A percentile compares a stretch with the other conserved stretches of the same genome.
These are phyloP conservation scores for Aspergillus uvarum DNA, from an alignment of 2,329 filamentous ascomycete species.

Conservation along the genomic window DNA sequence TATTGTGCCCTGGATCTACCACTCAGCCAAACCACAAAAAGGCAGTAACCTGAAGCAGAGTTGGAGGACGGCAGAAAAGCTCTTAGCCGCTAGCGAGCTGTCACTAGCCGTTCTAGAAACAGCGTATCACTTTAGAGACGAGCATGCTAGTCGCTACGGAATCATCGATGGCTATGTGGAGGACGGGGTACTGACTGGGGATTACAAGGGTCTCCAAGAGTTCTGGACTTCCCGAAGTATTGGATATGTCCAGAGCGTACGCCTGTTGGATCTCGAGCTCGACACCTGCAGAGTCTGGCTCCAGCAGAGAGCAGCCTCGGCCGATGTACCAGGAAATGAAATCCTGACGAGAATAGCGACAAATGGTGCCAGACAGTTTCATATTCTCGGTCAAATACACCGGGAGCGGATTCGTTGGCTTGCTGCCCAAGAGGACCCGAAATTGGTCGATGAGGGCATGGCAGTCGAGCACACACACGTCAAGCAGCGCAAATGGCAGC, in stretches of 20 bases:
- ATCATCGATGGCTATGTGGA: slow-evolving; percentile 66
- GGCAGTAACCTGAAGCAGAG: slow-evolving; percentile 58
- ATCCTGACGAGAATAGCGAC: slow-evolving; percentile 50
- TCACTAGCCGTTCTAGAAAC: slow-evolving; percentile 64
- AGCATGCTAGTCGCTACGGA: slow-evolving; percentile 70
- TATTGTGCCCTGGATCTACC: slow-evolving; percentile 75
- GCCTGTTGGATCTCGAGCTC: slow-evolving; percentile 43
- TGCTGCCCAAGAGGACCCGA: slow-evolving; percentile 51
- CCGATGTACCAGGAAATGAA: slow-evolving; percentile 34
- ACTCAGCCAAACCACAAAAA: slow-evolving; percentile 71
- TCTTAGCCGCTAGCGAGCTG: slow-evolving; percentile 72
- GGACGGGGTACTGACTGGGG: slow-evolving; percentile 61
- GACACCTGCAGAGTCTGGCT: slow-evolving; percentile 42
- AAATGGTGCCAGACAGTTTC: slow-evolving; percentile 56
- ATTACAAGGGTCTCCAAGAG: slow-evolving; percentile 69
- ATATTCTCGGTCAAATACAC: slow-evolving; percentile 58
- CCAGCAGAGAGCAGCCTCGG: slow-evolving; percentile 31
- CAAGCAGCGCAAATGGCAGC: slow-evolving; percentile 46
- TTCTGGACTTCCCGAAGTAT: slow-evolving; percentile 75
- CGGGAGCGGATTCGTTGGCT: slow-evolving; percentile 61
- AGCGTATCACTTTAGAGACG: slow-evolving; percentile 68
- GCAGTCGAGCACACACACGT: slow-evolving; percentile 46
- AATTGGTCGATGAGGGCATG: slow-evolving; percentile 50
- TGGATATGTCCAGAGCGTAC: slow-evolving; percentile 39
- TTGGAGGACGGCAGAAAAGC: slow-evolving; percentile 45